Evolutionary conservation across 2,329 filamentous ascomycete genomes (phyloP), one percentile per base, ranked within the genome.

Genomic region (Tolypocladium pustulatum): DNA sequence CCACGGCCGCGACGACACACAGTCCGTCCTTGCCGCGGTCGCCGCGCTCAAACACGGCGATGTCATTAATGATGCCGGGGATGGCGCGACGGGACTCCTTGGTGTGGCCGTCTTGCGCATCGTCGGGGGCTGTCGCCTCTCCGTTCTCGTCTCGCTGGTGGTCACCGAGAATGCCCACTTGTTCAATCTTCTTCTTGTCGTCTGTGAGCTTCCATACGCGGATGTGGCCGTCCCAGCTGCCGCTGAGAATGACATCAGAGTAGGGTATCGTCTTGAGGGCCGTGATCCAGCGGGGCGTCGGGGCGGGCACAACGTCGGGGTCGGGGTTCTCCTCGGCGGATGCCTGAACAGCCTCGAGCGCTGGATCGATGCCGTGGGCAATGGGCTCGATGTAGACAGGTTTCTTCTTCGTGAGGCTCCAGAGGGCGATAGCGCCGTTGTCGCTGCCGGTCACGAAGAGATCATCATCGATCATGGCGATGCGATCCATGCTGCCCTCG

Each of bases 341-440:
- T 37, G 86, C 83, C 65, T 90, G 80, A 25, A 87, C 80, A 1
- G 88, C 81, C 3, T 80, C 77, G 56, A 92, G 75, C 2, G 87
- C 78, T 4, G 86, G 83, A 60, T 97, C 91, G 56, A 95, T 76
- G 37, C 94, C 94, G 72, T 99, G 94, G 4, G 93, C 91, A 36
- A 90, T 79, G 2, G 87, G 82, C 52, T 94, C 76, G 3, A 90
- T 89, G 73, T 87, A 89, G 12, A 99, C 79, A 0, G 94, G 88
- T 74, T 97, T 97, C 81, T 99, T 99, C 78, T 96, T 96, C 70
- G 92, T 83, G 27, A 91, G 80, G 61, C 86, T 91, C 93, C 93
- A 97, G 15, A 97, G 81, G 1, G 86, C 87, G 56, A 99, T 78
- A 7, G 87, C 83, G 57, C 94, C 94, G 65, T 94, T 96, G 74